Evolutionary conservation across 331 rosid genomes (phyloP), one percentile per base, ranked within the genome.

Genomic region (Rosa hybrid): DNA sequence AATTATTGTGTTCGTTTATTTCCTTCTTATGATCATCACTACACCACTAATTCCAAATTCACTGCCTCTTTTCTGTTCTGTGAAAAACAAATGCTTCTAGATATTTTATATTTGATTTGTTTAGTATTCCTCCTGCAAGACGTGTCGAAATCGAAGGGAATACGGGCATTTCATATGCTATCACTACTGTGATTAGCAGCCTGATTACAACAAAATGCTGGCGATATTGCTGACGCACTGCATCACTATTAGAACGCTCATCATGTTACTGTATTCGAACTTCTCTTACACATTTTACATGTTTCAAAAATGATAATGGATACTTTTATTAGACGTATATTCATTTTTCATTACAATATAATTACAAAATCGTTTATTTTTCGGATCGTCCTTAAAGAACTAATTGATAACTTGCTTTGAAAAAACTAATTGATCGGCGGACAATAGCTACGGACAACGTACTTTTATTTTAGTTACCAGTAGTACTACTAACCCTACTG

Each of bases 1-100:
- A 76, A 81, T 81, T 69, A 76, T 81, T 76, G 81, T 34, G 39
- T 14, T 56, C 7, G 45, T 81, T 34, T 17, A 38, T 74, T 49
- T 27, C 42, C 38, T 63, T 27, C 68, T 27, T 64, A 10, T 30
- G 14, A 12, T 64, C 18, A 63, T 63, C 41, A 57, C 63, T 4
- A 5, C 20, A 25, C 17, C 64, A 34, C 39, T 34, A 1, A 23
- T 23, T 62, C 17, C 68, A 23, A 62, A 62, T 23, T 62, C 13
- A 11, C 68, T 23, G 49, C 0, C 13, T 12, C 16, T 23, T 4
- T 12, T 25, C 27, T 12, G 7, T 12, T 63, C 9, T 12, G 9
- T 27, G 39, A 14, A 25, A 27, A 12, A 63, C 8, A 12, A 12
- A 30, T 25, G 34, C 68, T 63, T 12, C 41, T 12, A 34, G 41